Base-by-base conservation (phyloP, 805 yeast species). In the Suhomyces prunicola region DNA sequence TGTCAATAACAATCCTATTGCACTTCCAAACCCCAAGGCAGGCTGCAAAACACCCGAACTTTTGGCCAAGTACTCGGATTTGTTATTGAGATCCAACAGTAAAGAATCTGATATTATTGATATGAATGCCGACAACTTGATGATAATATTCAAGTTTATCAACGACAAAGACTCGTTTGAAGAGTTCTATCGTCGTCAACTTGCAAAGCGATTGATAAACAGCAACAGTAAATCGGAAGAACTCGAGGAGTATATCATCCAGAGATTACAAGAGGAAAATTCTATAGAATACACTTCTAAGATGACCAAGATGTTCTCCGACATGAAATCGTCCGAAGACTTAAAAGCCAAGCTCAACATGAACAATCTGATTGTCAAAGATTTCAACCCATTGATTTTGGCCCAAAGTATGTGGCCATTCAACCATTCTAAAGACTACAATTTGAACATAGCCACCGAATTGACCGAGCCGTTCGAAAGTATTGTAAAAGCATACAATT, bases 101-200 rank as follows among this genome's bases (percentile, higher is more conserved):
- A 87, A 86, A 65, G 88, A 84, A 54, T 72, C 81, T 0, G 92
- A 87, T 57, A 76, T 81, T 13, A 73, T 77, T 54, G 93, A 87
- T 64, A 83, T 92, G 85, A 83, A 84, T 50, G 83, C 88, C 46
- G 92, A 88, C 60, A 94, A 92, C 63, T 81, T 94, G 61, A 89
- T 93, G 88, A 82, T 86, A 13, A 78, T 94, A 26, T 90, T 94
- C 77, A 86, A 86, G 64, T 93, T 88, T 66, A 80, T 96, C 54
- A 91, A 89, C 44, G 98, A 94, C 68, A 92, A 91, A 69, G 98
- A 96, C 74, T 89, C 94, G 42, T 96, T 94, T 71, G 98, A 94
- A 73, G 87, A 86, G 56, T 88, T 89, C 74, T 94, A 94, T 71
- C 85, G 97, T 69, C 83, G 97, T 57, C 77, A 87, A 65, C 79